Conservation (phyloP, 208 protist genomes). For the Leishmania gerbilli region DNA sequence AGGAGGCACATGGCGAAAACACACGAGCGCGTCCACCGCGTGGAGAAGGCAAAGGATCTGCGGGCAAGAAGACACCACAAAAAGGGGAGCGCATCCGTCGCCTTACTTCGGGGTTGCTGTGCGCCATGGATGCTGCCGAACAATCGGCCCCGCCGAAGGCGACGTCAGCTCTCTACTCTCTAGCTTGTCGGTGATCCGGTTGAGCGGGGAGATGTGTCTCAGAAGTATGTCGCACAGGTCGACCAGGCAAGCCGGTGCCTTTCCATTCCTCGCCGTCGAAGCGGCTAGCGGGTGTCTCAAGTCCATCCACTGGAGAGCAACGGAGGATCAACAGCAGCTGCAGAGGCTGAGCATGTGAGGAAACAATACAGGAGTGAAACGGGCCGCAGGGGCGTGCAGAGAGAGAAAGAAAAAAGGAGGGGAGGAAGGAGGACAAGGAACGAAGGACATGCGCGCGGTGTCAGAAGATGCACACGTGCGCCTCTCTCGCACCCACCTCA, state of each 20-base stretch:
- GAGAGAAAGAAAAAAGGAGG: not conserved
- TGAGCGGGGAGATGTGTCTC: not conserved
- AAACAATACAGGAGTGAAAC: not conserved
- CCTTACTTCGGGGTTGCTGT: not conserved
- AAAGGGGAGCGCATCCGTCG: not conserved
- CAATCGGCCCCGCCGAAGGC: not conserved
- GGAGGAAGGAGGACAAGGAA: not conserved
- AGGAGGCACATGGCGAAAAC: not conserved
- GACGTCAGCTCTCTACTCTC: not conserved
- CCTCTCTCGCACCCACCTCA: not conserved
- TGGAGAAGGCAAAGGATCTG: not conserved
- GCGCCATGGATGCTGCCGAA: not conserved
- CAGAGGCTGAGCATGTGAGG: too few species aligned
- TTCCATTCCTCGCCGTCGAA: not conserved
- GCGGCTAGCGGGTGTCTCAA: too few species aligned
- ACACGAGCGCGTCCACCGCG: not conserved
- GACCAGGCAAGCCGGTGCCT: not conserved
- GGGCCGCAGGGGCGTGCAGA: not conserved
- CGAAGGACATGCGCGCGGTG: not conserved
- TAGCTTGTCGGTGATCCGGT: not conserved
- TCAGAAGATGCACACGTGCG: not conserved
- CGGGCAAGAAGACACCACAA: not conserved
- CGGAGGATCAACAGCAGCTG: not conserved
- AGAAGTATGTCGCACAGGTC: not conserved
- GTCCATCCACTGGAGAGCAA: not conserved